Evolutionary conservation across 768 basidiomycete species (phyloP).

Genomic region (Tulasnella sp.): DNA sequence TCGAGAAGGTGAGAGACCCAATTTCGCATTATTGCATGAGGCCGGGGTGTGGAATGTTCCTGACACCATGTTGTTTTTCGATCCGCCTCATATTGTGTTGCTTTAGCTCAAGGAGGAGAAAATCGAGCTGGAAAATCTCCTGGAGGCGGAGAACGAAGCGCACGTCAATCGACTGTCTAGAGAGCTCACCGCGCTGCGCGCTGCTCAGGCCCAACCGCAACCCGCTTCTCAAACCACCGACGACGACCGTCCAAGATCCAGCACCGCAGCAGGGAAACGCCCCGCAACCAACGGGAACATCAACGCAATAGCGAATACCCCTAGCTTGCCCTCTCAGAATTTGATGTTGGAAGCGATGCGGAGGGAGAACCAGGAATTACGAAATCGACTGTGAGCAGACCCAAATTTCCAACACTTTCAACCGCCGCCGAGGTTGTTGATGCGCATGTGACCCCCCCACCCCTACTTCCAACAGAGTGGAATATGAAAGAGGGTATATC

Average conservation of each 20-base stretch:
- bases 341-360: conserved; percentile 72
- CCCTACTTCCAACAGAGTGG: conserved; percentile 40
- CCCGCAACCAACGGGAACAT: conserved; percentile 16
- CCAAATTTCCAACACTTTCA: not conserved
- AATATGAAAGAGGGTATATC: conserved; percentile 74
- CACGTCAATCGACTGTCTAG: conserved; percentile 74
- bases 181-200: conserved; percentile 62
- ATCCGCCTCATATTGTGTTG: not conserved
- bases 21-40: not conserved
- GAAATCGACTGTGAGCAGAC: conserved; percentile 48
- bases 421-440: not conserved
- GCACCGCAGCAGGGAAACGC: conserved; percentile 23
- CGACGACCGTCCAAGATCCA: conserved; percentile 21
- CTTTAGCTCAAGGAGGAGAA: conserved; percentile 76
- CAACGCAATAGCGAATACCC: conserved; percentile 36
- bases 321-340: conserved; percentile 45
- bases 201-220: conserved; percentile 50
- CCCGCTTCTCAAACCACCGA: conserved; percentile 27
- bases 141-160: conserved; percentile 82
- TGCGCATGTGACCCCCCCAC: not conserved
- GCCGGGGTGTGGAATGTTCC: not conserved
- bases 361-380: conserved; percentile 71
- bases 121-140: conserved; percentile 71
- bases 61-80: not conserved
- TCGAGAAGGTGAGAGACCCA: conserved; percentile 60